These are phyloP conservation scores for Neurospora sublineolata DNA, from an alignment of 495 filamentous ascomycete genomes.

Conservation along the genomic window DNA sequence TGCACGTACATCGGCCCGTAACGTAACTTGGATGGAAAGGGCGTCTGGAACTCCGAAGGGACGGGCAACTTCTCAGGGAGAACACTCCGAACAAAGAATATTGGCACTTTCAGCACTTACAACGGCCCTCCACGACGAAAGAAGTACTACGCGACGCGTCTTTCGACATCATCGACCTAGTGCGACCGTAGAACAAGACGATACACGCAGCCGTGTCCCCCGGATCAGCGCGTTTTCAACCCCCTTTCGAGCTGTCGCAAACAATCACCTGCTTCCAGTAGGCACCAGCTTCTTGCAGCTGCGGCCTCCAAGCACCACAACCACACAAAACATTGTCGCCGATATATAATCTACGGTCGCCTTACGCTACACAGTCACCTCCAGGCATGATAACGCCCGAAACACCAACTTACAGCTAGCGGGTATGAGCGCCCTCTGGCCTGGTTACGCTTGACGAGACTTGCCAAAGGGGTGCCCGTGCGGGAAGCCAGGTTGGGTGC, in stretches of 20 bases:
- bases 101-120: background rate
- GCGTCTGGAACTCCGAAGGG: background rate
- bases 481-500: background rate
- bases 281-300: background rate
- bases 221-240: constrained; percentile 5
- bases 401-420: background rate
- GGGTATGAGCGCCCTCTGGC: constrained; percentile 13
- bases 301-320: background rate
- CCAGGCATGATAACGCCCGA: constrained; percentile 11
- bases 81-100: background rate
- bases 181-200: background rate
- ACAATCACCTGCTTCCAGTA: background rate
- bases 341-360: background rate
- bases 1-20: background rate
- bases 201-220: background rate
- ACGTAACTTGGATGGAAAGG: background rate
- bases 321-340: background rate
- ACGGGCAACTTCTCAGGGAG: background rate
- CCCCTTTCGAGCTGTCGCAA: background rate
- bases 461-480: constrained; percentile 1
- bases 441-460: constrained; percentile 12
- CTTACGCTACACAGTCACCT: constrained; percentile 1
- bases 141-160: background rate
- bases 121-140: background rate
- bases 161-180: background rate